Evolutionary conservation across 2,329 filamentous ascomycete species (phyloP).

Genomic region (Fusarium lyarnte): DNA sequence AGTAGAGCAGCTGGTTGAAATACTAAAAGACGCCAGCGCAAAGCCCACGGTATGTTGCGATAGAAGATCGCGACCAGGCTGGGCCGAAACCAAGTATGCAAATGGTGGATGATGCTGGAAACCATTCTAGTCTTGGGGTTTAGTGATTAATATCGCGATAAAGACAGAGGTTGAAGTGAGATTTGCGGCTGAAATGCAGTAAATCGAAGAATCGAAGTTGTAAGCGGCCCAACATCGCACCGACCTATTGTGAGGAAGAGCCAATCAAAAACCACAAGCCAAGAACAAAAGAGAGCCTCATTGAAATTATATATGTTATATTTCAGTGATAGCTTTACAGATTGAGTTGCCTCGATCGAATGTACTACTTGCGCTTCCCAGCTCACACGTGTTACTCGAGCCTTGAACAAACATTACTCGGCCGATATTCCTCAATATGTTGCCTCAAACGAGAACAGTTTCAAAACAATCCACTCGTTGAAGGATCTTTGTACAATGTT

Average conservation of each 20-base stretch:
- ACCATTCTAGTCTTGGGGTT: not conserved
- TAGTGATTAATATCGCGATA: accelerated
- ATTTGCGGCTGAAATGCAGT: not conserved
- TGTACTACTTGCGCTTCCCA: not conserved
- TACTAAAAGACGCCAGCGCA: constrained; percentile 55
- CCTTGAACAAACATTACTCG: not conserved
- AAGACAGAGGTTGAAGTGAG: not conserved
- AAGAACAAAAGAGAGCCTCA: not conserved
- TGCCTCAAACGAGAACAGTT: not conserved
- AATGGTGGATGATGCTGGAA: not conserved
- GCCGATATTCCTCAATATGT: not conserved
- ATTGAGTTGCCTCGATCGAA: not conserved
- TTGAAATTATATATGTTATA: no score
- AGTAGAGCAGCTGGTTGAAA: constrained; percentile 54
- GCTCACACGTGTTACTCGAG: not conserved
- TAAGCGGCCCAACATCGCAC: constrained; percentile 30
- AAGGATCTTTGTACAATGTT: not conserved
- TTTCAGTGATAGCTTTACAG: not conserved
- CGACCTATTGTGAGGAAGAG: not conserved
- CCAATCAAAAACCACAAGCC: not conserved
- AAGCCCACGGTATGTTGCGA: constrained; percentile 48
- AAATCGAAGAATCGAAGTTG: not conserved
- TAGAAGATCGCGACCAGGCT: constrained; percentile 49
- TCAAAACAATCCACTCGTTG: not conserved
- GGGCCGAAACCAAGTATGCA: constrained; percentile 42